These are phyloP conservation scores for Keithomyces neogunnii DNA, from an alignment of 2,329 filamentous ascomycete genomes.

Conservation along the genomic window DNA sequence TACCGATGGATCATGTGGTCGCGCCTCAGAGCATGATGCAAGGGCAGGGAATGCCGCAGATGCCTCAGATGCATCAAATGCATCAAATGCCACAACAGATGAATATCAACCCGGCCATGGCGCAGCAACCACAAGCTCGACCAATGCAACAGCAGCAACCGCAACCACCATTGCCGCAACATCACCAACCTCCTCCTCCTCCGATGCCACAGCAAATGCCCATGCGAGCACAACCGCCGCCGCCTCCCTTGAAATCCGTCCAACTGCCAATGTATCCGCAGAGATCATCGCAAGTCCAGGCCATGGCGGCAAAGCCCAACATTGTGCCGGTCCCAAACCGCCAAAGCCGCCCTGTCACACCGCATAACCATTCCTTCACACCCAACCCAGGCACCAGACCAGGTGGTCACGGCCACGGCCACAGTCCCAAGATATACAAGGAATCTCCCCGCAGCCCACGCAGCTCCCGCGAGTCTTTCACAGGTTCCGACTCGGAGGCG, in stretches of 20 bases:
- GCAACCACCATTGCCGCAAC: neutral
- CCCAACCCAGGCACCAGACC: neutral
- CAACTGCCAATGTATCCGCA: neutral
- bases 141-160: neutral
- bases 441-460: slow-evolving; percentile 9
- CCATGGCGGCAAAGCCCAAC: neutral
- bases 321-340: neutral
- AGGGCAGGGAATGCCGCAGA: neutral
- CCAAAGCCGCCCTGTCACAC: neutral
- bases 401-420: neutral
- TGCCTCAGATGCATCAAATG: neutral
- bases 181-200: neutral
- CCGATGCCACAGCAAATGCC: neutral
- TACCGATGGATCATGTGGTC: neutral
- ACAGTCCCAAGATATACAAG: neutral
- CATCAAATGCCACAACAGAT: neutral
- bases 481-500: slow-evolving; percentile 6
- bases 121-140: neutral
- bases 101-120: neutral
- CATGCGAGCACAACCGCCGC: neutral
- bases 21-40: neutral
- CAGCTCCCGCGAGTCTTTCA: slow-evolving; percentile 12
- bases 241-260: neutral
- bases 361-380: neutral
- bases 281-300: neutral